Evolutionary conservation across 2,329 filamentous ascomycete species (phyloP).

Genomic region (Podosphaera xanthii): DNA sequence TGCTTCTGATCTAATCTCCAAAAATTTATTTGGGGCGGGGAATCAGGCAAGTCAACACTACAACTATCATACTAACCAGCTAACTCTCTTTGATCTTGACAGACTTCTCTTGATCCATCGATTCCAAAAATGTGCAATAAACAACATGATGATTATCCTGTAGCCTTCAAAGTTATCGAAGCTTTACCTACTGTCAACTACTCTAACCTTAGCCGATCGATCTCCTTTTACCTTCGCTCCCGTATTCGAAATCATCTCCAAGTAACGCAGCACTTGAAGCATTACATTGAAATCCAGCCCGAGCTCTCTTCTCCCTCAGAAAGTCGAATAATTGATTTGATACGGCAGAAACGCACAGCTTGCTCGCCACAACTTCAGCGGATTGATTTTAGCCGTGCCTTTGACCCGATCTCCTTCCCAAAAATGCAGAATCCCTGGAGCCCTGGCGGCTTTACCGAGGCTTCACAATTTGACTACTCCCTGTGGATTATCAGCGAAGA

Average conservation of each 20-base stretch:
- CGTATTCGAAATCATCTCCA: constrained; percentile 12
- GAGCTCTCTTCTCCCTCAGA: constrained; percentile 10
- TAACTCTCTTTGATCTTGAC: neutral
- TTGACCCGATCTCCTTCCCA: constrained; percentile 29
- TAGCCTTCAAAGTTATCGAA: constrained; percentile 29
- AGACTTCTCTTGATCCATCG: constrained; percentile 12
- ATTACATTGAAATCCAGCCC: constrained; percentile 8
- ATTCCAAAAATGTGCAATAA: constrained; percentile 20
- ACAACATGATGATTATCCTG: constrained; percentile 28
- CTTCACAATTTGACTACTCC: constrained; percentile 58
- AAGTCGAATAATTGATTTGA: constrained; percentile 8
- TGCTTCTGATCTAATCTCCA: constrained; percentile 33
- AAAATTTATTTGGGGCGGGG: constrained; percentile 9
- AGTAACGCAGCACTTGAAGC: constrained; percentile 9
- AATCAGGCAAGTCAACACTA: constrained; percentile 8
- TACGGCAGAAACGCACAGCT: constrained; percentile 5
- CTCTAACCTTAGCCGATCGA: constrained; percentile 6
- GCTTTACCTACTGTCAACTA: constrained; percentile 18
- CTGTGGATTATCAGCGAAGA: constrained; percentile 45
- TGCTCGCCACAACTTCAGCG: constrained; percentile 19
- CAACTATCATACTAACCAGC: neutral
- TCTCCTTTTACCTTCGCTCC: constrained; percentile 13
- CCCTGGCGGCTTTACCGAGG: constrained; percentile 26
- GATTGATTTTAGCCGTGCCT: constrained; percentile 32
- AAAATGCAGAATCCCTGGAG: constrained; percentile 19